Evolutionary conservation across 805 yeast genomes (phyloP).

Genomic region (Teunomyces tritomae): DNA sequence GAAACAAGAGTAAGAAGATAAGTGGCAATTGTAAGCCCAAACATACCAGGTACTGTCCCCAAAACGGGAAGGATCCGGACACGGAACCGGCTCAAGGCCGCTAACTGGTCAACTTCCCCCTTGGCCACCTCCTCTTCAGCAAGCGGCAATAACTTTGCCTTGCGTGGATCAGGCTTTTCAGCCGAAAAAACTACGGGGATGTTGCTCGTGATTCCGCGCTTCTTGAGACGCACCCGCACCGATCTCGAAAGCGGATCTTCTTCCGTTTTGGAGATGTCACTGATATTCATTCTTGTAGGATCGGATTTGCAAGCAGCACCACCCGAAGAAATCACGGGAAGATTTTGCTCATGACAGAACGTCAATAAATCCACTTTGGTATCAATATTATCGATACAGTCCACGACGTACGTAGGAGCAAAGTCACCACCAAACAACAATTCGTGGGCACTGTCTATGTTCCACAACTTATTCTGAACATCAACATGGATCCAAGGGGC

Average conservation of each 20-base stretch:
- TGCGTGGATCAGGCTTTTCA: constrained; percentile 94
- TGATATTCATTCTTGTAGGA: constrained; percentile 85
- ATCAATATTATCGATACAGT: constrained; percentile 94
- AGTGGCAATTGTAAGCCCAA: constrained; percentile 88
- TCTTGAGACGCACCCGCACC: constrained; percentile 79
- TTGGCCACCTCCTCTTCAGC: constrained; percentile 76
- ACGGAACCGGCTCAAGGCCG: constrained; percentile 85
- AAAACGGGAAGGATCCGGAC: constrained; percentile 93
- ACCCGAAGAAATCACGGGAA: constrained; percentile 85
- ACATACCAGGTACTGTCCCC: constrained; percentile 96
- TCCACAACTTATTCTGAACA: constrained; percentile 76
- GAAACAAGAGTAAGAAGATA: constrained; percentile 74
- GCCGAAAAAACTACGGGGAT: constrained; percentile 90
- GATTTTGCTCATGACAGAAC: constrained; percentile 57
- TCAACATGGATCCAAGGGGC: constrained; percentile 96
- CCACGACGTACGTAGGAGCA: constrained; percentile 78
- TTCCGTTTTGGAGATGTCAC: constrained; percentile 84
- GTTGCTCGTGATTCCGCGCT: constrained; percentile 69
- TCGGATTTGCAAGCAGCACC: constrained; percentile 98
- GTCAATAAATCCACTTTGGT: constrained; percentile 91
- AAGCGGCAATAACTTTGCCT: constrained; percentile 83
- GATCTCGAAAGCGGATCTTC: constrained; percentile 92
- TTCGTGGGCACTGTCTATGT: constrained; percentile 58
- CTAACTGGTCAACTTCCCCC: constrained; percentile 82
- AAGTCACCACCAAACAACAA: constrained; percentile 48